These are phyloP conservation scores for Neoboletus subvelutipes DNA, from an alignment of 768 basidiomycete species.

Conservation along the genomic window DNA sequence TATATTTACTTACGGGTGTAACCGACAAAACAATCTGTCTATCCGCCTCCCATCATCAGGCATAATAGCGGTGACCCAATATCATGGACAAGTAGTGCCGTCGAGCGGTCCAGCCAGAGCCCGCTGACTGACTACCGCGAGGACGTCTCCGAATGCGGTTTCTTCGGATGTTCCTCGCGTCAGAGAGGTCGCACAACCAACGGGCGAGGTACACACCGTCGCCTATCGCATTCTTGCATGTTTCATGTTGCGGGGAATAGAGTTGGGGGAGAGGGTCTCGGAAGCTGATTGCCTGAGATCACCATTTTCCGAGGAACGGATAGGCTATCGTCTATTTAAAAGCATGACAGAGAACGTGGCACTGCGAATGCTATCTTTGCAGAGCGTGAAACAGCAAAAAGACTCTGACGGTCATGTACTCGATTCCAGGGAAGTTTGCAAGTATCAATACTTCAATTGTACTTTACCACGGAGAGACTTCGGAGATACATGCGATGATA, in stretches of 20 bases:
- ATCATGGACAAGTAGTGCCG: background rate
- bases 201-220: background rate
- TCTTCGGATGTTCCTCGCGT: too few relatives aligned
- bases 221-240: too few relatives aligned
- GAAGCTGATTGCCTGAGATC: background rate
- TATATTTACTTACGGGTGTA: background rate
- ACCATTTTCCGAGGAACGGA: background rate
- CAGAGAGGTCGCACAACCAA: background rate
- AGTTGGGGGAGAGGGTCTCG: too few relatives aligned
- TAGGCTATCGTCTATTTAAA: background rate
- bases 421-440: too few relatives aligned
- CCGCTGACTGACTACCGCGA: background rate
- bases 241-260: background rate
- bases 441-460: too few relatives aligned
- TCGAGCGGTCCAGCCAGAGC: background rate
- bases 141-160: background rate
- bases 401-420: too few relatives aligned
- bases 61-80: background rate
- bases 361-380: background rate
- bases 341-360: background rate
- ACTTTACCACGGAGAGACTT: background rate
- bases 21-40: background rate
- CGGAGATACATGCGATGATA: background rate
- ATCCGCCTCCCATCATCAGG: background rate
- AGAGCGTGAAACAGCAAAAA: background rate